Base-by-base conservation (phyloP, 352 stramenopile genomes). In the Globisporangium rhizosaccharum region DNA sequence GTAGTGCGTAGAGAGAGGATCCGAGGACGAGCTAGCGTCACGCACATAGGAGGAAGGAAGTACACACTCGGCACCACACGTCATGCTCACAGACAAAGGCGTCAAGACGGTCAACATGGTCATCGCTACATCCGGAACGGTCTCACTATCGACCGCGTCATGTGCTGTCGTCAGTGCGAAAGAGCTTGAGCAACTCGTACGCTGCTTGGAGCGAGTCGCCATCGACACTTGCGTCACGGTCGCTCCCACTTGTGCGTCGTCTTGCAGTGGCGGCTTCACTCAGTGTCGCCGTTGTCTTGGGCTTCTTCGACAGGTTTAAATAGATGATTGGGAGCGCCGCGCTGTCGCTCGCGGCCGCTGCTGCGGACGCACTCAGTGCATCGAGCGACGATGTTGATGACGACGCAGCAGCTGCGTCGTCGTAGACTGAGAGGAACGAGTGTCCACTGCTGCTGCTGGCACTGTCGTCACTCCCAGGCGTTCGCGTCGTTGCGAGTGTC, bases 221-320 rank as follows among this genome's bases (percentile, higher is more conserved):
- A 48, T 90, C 80, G 17, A 90, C 66, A 39, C 67, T 65, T 25
- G 58, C 51, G 20, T 63, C 63, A 33, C 28, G 28, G 30, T 50
- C 23, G 23, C 23, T 23, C 23, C 0, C 23, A 23, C 23, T 23
- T 23, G 58, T 61, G 30, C 20, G 17, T 39, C 11, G 25, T 50
- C 56, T 37, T 23, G 23, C 23, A 23, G 23, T 0, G 17, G 36
- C 20, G 12, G 17, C 39, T 11, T 41, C 30, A 9, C 30, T 36
- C 30, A 36, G 30, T 9, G 30, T 36, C 30, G 30, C 33, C 33
- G 33, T 36, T 36, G 66, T 67, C 63, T 88, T 88, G 30, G 72
- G 57, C 47, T 85, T 83, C 65, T 84, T 88, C 30, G 76, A 88
- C 45, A 90, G 47, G 37, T 88, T 88, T 70, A 90, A 82, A 73